Conservation (phyloP, 345 rosid genomes). For the Balakata baccata region DNA sequence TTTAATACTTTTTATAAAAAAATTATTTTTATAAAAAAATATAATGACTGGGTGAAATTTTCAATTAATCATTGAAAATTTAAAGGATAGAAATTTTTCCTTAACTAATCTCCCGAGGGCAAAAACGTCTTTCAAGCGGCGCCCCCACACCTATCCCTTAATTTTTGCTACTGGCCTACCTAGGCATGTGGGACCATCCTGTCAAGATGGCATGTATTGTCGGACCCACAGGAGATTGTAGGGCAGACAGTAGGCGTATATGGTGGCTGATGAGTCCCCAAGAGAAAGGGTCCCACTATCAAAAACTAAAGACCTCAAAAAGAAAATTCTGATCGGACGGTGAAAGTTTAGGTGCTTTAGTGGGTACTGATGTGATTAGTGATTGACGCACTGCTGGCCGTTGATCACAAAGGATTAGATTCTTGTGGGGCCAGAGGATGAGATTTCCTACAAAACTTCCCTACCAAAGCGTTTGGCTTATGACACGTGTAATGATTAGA, state of each 20-base stretch:
- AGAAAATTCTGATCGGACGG: constrained; percentile 13
- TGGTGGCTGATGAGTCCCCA: constrained; percentile 13
- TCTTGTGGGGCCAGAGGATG: background rate
- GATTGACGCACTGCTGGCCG: background rate
- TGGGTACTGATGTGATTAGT: background rate
- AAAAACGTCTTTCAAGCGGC: constrained; percentile 8
- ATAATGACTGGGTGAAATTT: too few species aligned
- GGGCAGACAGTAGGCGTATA: constrained; percentile 15
- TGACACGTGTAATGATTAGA: constrained; percentile 13
- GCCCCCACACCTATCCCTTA: background rate
- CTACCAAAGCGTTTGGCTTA: background rate
- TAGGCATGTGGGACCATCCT: constrained; percentile 17
- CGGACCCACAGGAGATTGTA: constrained; percentile 16
- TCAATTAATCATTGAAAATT: too few species aligned
- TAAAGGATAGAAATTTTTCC: background rate
- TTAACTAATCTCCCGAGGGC: background rate
- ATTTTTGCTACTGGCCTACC: background rate
- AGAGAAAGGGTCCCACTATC: background rate
- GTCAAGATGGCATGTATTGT: background rate
- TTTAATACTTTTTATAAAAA: too few species aligned
- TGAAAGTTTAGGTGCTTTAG: background rate
- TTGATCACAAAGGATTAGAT: background rate
- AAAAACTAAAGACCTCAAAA: background rate
- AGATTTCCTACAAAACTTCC: background rate
- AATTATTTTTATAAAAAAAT: too few species aligned